These are phyloP conservation scores for Phtheirospermum japonicum DNA, from an alignment of 257 asterid species.

Conservation along the genomic window DNA sequence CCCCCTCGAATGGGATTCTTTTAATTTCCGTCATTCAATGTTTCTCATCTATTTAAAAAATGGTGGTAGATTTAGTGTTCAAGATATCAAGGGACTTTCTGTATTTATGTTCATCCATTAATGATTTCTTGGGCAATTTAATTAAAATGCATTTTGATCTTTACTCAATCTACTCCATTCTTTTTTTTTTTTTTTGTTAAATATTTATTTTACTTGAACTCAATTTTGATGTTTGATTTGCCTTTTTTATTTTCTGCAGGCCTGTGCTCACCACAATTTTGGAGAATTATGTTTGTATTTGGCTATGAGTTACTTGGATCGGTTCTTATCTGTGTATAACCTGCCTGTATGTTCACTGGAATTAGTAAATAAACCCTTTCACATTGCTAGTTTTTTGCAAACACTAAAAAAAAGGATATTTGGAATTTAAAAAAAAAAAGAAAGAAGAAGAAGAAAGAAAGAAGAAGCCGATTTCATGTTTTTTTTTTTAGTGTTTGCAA, in stretches of 20 bases:
- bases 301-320: slow-evolving; percentile 49
- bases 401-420: too few species aligned
- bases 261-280: slow-evolving; percentile 41
- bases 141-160: slow-evolving; percentile 16
- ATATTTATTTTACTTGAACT: background rate
- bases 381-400: too few species aligned
- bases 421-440: too few species aligned
- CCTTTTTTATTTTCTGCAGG: slow-evolving; percentile 30
- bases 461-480: too few species aligned
- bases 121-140: slow-evolving; percentile 23
- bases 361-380: background rate
- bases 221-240: slow-evolving; percentile 1
- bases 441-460: too few species aligned
- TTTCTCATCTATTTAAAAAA: slow-evolving; percentile 15
- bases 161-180: slow-evolving; percentile 3
- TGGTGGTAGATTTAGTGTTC: slow-evolving; percentile 14
- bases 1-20: slow-evolving; percentile 13
- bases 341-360: slow-evolving; percentile 37
- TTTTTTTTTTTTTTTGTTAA: background rate
- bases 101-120: slow-evolving; percentile 32
- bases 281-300: slow-evolving; percentile 42
- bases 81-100: slow-evolving; percentile 21
- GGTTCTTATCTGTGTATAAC: slow-evolving; percentile 43
- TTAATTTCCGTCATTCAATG: slow-evolving; percentile 4
- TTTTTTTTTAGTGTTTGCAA: background rate